phyloP scores from a whole-genome alignment of 305 asterid species.

The Solanum chacoense region DNA sequence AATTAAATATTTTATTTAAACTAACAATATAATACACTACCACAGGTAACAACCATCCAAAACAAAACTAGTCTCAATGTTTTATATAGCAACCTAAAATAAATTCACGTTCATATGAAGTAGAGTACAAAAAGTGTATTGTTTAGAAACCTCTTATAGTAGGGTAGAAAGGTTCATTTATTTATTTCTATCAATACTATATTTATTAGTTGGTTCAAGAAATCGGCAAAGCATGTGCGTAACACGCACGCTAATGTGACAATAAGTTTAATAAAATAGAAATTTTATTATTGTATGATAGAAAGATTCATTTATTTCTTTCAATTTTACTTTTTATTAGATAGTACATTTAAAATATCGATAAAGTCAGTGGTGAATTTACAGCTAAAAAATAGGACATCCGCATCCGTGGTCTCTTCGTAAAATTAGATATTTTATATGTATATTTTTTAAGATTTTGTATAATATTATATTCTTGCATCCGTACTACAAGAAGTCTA shows the following conservation, averaged over 20 bases:
- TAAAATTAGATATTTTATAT: too few relatives aligned
- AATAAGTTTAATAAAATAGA: background rate
- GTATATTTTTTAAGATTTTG: too few relatives aligned
- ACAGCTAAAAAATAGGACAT: too few relatives aligned
- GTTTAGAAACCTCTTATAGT: background rate
- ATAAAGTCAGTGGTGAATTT: too few relatives aligned
- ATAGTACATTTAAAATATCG: background rate
- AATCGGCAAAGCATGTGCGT: background rate
- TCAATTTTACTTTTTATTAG: too few relatives aligned
- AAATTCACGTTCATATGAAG: background rate
- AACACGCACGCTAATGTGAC: background rate
- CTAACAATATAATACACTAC: too few relatives aligned
- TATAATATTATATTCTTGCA: too few relatives aligned
- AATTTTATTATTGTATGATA: background rate
- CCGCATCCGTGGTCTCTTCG: too few relatives aligned
- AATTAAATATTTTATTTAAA: too few relatives aligned
- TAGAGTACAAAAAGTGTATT: background rate
- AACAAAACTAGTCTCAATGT: background rate
- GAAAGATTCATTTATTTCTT: background rate
- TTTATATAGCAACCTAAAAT: background rate
- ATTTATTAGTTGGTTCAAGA: background rate
- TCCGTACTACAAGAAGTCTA: too few relatives aligned
- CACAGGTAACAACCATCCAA: background rate
- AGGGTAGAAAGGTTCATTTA: background rate
- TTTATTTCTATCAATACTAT: background rate